These are phyloP conservation scores for Camelina hispida DNA, from an alignment of 345 rosid genomes.

Conservation along the genomic window DNA sequence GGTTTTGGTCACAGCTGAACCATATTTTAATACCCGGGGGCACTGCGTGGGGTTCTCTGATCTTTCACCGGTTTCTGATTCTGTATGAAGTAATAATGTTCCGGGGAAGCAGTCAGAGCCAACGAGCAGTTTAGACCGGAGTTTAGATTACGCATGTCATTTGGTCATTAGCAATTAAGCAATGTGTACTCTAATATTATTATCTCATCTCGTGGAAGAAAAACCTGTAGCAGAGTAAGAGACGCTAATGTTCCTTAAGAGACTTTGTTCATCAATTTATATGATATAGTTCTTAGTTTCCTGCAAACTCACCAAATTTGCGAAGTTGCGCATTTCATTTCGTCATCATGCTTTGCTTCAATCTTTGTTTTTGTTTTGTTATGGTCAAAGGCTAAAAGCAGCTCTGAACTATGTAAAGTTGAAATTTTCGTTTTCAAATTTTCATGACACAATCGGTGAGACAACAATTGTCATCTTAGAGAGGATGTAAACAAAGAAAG, in stretches of 20 bases:
- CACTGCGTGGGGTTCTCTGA: constrained; percentile 22
- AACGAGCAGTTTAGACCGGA: constrained; percentile 19
- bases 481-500: constrained; percentile 4
- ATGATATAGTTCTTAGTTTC: constrained; percentile 24
- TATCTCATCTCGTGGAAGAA: constrained; percentile 33
- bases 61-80: constrained; percentile 46
- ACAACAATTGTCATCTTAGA: constrained; percentile 8
- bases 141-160: constrained; percentile 28
- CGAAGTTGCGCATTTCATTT: background rate
- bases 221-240: constrained; percentile 35
- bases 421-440: background rate
- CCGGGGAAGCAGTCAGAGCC: constrained; percentile 36
- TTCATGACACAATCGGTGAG: constrained; percentile 28
- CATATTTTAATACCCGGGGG: background rate
- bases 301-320: background rate
- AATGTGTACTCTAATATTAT: constrained; percentile 39
- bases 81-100: constrained; percentile 46
- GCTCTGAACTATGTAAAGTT: background rate
- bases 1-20: constrained; percentile 6
- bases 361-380: background rate
- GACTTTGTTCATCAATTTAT: constrained; percentile 26
- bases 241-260: constrained; percentile 28
- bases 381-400: background rate
- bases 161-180: constrained; percentile 35
- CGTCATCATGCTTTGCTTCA: background rate